Percentiles rank a stretch among this genome's conserved stretches.
Conservation (phyloP, 2,329 filamentous ascomycete species). For the Alternaria burnsii region DNA sequence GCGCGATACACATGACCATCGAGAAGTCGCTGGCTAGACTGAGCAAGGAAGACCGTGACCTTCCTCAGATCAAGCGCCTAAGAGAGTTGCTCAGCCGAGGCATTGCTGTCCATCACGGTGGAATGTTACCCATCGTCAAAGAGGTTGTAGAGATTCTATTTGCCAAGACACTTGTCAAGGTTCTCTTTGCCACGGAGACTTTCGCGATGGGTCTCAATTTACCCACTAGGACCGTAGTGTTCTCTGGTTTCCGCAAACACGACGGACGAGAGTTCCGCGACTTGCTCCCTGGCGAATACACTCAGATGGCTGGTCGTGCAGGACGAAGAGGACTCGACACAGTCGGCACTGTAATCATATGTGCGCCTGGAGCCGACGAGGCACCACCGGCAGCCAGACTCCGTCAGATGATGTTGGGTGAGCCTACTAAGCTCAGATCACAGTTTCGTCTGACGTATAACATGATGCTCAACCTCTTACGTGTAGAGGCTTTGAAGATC, state of each 20-base stretch:
- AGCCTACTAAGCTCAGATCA: slow-evolving; percentile 92
- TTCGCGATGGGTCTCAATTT: slow-evolving; percentile 98
- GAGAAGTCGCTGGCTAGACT: slow-evolving; percentile 92
- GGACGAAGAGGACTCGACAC: slow-evolving; percentile 91
- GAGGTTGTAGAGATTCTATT: slow-evolving; percentile 98
- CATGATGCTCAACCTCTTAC: slow-evolving; percentile 96
- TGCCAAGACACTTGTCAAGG: slow-evolving; percentile 92
- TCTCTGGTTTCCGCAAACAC: slow-evolving; percentile 96
- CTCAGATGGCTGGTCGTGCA: slow-evolving; percentile 96
- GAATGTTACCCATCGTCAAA: slow-evolving; percentile 93
- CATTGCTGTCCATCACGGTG: slow-evolving; percentile 95
- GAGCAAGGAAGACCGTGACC: slow-evolving; percentile 84
- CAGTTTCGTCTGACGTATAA: slow-evolving; percentile 99
- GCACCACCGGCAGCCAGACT: slow-evolving; percentile 85
- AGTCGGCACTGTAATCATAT: slow-evolving; percentile 93
- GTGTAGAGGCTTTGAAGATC: slow-evolving; percentile 96
- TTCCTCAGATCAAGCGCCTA: slow-evolving; percentile 92
- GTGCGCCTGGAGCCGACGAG: slow-evolving; percentile 81
- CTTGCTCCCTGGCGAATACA: slow-evolving; percentile 93
- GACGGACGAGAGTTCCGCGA: slow-evolving; percentile 93
- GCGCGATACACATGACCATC: slow-evolving; percentile 95
- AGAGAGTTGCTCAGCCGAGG: slow-evolving; percentile 86
- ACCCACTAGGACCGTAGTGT: slow-evolving; percentile 94
- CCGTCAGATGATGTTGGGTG: slow-evolving; percentile 92
- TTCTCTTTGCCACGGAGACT: slow-evolving; percentile 96